Evolutionary conservation across 2,329 filamentous ascomycete genomes (phyloP).

Genomic region (Mollisia scopiformis): DNA sequence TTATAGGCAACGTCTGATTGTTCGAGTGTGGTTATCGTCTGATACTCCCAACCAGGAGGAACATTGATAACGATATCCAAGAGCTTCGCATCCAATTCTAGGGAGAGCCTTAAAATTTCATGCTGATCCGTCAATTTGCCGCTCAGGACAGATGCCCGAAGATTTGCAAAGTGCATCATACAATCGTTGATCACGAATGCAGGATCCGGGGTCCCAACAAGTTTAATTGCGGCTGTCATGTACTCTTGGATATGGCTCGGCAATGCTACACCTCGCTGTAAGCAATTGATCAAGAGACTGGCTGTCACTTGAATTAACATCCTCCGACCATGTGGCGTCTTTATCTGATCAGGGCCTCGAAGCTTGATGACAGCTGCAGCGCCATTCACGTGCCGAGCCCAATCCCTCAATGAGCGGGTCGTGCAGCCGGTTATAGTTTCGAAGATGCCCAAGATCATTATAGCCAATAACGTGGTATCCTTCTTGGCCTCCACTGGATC

Average conservation of each 20-base stretch:
- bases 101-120: conserved; percentile 23
- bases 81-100: conserved; percentile 30
- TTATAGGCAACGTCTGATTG: conserved; percentile 26
- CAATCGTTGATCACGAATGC: conserved; percentile 47
- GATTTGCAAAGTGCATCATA: conserved; percentile 36
- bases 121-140: conserved; percentile 37
- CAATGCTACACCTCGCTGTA: conserved; percentile 52
- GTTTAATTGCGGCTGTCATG: conserved; percentile 44
- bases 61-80: conserved; percentile 14
- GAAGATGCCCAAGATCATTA: conserved; percentile 57
- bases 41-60: conserved; percentile 28
- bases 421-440: conserved; percentile 54
- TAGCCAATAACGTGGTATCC: conserved; percentile 57
- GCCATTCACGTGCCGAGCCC: conserved; percentile 56
- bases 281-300: conserved; percentile 53
- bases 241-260: conserved; percentile 51
- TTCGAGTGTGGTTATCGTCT: conserved; percentile 24
- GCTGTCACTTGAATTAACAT: conserved; percentile 59
- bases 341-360: conserved; percentile 51
- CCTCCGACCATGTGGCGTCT: conserved; percentile 47
- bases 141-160: conserved; percentile 24
- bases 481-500: conserved; percentile 49
- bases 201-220: conserved; percentile 42
- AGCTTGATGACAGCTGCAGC: conserved; percentile 53
- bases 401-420: conserved; percentile 50